Base-by-base conservation (phyloP, 441 rosid species). In the Pelargonium fulgidum region DNA sequence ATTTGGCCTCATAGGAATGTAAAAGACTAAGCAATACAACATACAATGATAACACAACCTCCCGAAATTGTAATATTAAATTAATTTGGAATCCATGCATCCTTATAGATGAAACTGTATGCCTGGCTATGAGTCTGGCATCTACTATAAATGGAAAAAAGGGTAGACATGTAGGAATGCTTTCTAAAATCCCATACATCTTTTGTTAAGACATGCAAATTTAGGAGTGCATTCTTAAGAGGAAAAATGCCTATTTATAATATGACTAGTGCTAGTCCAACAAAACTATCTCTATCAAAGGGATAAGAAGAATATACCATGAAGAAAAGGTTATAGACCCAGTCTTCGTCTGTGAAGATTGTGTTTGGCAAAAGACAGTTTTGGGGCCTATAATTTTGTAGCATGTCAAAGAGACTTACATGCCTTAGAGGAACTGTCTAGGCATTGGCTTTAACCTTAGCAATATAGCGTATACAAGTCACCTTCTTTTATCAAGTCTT, bases 401-500 rank as follows among this genome's bases (percentile, higher is more conserved):
- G 63, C 29, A 58, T 58, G 26, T 20, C 29, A 58, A 20, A 58
- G 11, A 20, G 20, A 22, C 11, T 58, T 58, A 58, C 63, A 3
- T 58, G 13, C 47, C 63, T 7, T 10, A 1, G n/a, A 20, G 63
- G 63, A 58, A 58, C 63, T 20, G 63, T 58, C 63, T 9, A 58
- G 63, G 8, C 33, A 12, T 8, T 13, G 47, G 7, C 63, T 58
- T 58, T 54, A 54, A 17, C 19, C 24, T 7, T 19, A 16, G 62
- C 17, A 20, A 54, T 54, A 54, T 54, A 54, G 22, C 24, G 3
- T 54, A 17, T 54, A 54, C 62, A 54, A 20, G 8, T 54, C 19
- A 16, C 24, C 62, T 54, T 54, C 62, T 58, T 58, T 58, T 9
- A 58, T 58, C 29, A 58, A 58, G 63, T 58, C 22, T 58, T 58